Conservation (phyloP, 257 asterid genomes). For the Solanum bulbocastanum region DNA sequence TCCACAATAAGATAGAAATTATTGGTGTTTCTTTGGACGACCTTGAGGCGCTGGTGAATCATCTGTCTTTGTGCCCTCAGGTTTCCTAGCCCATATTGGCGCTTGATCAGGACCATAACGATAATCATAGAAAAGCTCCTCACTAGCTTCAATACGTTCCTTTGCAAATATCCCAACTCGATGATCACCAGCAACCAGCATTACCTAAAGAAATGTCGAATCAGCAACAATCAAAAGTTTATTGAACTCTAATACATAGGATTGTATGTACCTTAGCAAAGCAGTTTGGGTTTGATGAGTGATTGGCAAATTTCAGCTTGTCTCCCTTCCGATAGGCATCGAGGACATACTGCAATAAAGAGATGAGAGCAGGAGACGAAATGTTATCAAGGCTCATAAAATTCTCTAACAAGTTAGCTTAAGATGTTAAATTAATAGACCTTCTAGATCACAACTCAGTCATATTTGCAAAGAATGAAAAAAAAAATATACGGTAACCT, state of each 20-base stretch:
- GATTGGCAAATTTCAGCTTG: constrained; percentile 94
- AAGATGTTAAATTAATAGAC: background rate
- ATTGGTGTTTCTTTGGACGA: constrained; percentile 91
- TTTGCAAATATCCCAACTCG: constrained; percentile 97
- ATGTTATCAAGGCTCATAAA: background rate
- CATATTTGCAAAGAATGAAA: background rate
- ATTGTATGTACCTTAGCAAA: constrained; percentile 68
- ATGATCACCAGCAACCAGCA: constrained; percentile 93
- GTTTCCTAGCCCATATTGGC: constrained; percentile 85
- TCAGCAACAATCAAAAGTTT: background rate
- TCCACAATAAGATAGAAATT: constrained; percentile 2
- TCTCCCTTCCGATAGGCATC: constrained; percentile 97
- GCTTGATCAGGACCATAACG: constrained; percentile 92
- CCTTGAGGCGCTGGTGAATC: constrained; percentile 46
- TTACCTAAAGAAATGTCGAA: constrained; percentile 35
- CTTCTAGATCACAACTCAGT: background rate
- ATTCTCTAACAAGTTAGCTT: background rate
- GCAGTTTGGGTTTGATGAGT: constrained; percentile 89
- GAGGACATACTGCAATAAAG: constrained; percentile 65
- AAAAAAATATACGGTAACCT: background rate
- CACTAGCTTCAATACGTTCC: constrained; percentile 69
- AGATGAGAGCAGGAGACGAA: background rate
- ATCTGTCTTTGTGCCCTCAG: constrained; percentile 54
- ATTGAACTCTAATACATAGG: background rate
- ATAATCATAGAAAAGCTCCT: constrained; percentile 88